Base-by-base conservation (phyloP, 2,329 filamentous ascomycete genomes). In the Cyphellophora attinorum region DNA sequence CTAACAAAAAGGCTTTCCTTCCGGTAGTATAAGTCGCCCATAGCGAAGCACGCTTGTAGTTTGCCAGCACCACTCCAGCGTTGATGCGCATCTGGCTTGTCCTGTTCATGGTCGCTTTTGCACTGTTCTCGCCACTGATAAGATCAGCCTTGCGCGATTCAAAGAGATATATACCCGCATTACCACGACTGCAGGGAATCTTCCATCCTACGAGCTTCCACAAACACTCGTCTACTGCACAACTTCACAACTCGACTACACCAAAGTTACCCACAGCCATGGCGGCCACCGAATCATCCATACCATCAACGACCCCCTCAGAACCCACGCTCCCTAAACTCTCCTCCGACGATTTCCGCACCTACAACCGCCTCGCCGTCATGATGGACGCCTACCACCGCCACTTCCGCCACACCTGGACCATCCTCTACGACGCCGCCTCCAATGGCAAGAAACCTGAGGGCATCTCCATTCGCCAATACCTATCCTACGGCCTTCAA, bases 351-450 rank as follows among this genome's bases (percentile, higher is more conserved):
- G 80, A 89, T 37, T 86, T 84, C 51, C 67, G 66, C 32, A 59
- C 67, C 25, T 48, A 42, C 34, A 44, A 48, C 27, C 27, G 44
- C 3, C 27, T 48, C 17, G 44, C 45, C 10, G 37, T 31, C 10
- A 38, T 48, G 37, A 48, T 48, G 45, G 72, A 88, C 29, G 62
- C 71, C 42, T 86, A 79, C 60, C 84, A 91, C 61, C 75, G 77
- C 48, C 72, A 82, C 61, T 91, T 91, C 65, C 80, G 82, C 15
- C 61, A 68, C 28, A 72, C 72, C 3, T 94, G 84, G 83, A 81
- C 72, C 34, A 57, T 74, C 15, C 66, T 93, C 35, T 79, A 82
- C 62, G 64, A 62, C 3, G 76, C 84, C 15, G 82, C 78, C 51
- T 64, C 63, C 18, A 62, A 60, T 29, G 60, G 68, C 40, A 72